These are phyloP conservation scores for Phlyctochytrium arcticum DNA, from an alignment of 192 early-diverging fungal genomes.

Conservation along the genomic window DNA sequence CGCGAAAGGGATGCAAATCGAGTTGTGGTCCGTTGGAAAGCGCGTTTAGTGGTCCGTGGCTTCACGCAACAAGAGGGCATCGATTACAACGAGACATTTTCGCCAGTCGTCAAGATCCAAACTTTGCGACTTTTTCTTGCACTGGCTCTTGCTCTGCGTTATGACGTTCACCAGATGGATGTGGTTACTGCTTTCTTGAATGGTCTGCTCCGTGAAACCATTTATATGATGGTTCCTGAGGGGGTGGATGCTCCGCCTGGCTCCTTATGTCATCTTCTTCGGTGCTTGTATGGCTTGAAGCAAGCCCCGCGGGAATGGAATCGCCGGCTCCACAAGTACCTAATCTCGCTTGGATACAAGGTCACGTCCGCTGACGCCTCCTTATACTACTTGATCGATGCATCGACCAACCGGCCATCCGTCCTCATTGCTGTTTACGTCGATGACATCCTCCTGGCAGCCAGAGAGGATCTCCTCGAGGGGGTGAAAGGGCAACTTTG, in stretches of 20 bases:
- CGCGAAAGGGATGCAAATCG: background rate
- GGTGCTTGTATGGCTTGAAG: slow-evolving; percentile 24
- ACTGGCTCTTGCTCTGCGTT: background rate
- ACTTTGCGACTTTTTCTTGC: background rate
- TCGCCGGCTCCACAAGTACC: background rate
- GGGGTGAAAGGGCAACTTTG: no score
- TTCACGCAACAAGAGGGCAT: slow-evolving; percentile 26
- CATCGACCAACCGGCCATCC: no score
- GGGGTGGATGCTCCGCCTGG: background rate
- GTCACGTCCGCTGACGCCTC: no score
- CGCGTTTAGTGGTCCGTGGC: no score
- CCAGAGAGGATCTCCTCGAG: no score
- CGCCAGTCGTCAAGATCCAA: background rate
- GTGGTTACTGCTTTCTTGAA: slow-evolving; percentile 21
- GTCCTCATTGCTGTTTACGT: no score
- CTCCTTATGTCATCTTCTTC: background rate
- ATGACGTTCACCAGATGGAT: slow-evolving; percentile 20
- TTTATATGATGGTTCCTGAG: slow-evolving; percentile 28
- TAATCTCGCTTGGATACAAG: no score
- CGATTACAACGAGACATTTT: no score
- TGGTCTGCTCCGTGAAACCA: slow-evolving; percentile 11
- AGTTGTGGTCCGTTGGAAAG: slow-evolving; percentile 21
- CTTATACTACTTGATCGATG: no score
- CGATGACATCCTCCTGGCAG: no score
- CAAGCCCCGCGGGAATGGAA: slow-evolving; percentile 25